Conservation (phyloP, 2,329 filamentous ascomycete genomes). For the Fonsecaea monophora region DNA sequence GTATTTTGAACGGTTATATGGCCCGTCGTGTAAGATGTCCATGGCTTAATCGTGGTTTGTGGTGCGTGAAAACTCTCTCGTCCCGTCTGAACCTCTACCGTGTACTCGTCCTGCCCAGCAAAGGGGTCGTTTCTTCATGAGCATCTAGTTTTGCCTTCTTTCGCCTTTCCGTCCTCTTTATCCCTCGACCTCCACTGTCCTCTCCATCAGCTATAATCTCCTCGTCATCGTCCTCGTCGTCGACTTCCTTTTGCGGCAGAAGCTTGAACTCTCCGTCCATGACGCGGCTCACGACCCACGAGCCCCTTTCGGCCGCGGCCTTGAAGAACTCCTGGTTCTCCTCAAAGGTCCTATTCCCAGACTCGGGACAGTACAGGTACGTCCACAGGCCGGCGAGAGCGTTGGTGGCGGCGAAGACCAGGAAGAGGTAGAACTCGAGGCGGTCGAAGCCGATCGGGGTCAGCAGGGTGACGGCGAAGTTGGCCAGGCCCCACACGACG, state of each 20-base stretch:
- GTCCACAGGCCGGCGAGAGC: constrained; percentile 63
- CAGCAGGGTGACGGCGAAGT: constrained; percentile 64
- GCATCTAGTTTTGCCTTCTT: constrained; percentile 20
- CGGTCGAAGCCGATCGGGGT: constrained; percentile 67
- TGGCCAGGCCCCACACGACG: constrained; percentile 66
- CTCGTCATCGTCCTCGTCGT: constrained; percentile 22
- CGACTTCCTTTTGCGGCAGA: constrained; percentile 38
- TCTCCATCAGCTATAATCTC: constrained; percentile 22
- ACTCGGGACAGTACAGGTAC: constrained; percentile 60
- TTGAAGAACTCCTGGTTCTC: constrained; percentile 67
- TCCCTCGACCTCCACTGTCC: constrained; percentile 14
- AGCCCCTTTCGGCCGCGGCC: constrained; percentile 58
- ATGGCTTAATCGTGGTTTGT: background rate
- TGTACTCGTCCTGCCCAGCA: constrained; percentile 23
- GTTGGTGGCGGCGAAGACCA: constrained; percentile 64
- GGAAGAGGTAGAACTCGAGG: constrained; percentile 64
- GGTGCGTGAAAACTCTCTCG: background rate
- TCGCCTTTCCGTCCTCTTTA: constrained; percentile 8
- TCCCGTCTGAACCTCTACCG: background rate
- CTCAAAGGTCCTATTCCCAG: constrained; percentile 64
- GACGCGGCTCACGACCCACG: constrained; percentile 62
- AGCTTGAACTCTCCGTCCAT: constrained; percentile 56
- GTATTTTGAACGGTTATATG: no score
- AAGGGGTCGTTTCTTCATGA: constrained; percentile 22
- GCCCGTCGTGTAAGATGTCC: background rate